phyloP scores from a whole-genome alignment of 352 stramenopile genomes.

The Globisporangium sylvaticum region DNA sequence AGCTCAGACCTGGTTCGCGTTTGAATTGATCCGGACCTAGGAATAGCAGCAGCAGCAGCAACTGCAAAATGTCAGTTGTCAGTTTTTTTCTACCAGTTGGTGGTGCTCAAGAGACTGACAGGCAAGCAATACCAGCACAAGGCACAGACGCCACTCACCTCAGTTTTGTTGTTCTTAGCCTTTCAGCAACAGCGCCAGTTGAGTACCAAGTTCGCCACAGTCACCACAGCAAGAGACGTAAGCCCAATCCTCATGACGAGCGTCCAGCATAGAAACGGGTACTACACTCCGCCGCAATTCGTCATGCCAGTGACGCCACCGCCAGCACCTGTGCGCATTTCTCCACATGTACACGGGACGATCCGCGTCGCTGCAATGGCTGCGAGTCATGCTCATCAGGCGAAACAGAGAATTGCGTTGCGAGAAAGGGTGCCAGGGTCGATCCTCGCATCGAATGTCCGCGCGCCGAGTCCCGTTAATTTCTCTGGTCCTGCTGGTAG shows the following conservation, averaged over 20 bases:
- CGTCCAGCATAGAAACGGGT: conserved; percentile 4
- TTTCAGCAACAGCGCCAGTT: neutral
- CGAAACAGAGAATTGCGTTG: conserved; percentile 27
- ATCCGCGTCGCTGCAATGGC: conserved; percentile 46
- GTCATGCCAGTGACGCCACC: neutral
- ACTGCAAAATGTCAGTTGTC: neutral
- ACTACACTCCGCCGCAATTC: conserved; percentile 6
- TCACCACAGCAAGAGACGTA: too few relatives aligned
- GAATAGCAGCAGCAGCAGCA: conserved; percentile 1
- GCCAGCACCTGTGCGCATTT: neutral
- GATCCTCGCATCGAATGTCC: neutral
- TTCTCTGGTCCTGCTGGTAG: neutral
- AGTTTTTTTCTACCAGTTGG: neutral
- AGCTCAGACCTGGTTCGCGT: neutral
- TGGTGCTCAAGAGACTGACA: neutral
- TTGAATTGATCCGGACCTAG: too few relatives aligned
- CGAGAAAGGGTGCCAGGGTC: neutral
- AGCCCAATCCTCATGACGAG: conserved; percentile 11
- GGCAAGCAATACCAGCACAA: neutral
- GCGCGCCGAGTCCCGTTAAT: conserved; percentile 18
- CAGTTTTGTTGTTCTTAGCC: neutral
- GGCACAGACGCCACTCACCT: neutral
- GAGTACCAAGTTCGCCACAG: neutral
- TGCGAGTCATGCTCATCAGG: conserved; percentile 39
- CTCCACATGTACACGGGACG: conserved; percentile 22